phyloP scores from a whole-genome alignment of 2,329 filamentous ascomycete genomes.

The Phoma sp. region DNA sequence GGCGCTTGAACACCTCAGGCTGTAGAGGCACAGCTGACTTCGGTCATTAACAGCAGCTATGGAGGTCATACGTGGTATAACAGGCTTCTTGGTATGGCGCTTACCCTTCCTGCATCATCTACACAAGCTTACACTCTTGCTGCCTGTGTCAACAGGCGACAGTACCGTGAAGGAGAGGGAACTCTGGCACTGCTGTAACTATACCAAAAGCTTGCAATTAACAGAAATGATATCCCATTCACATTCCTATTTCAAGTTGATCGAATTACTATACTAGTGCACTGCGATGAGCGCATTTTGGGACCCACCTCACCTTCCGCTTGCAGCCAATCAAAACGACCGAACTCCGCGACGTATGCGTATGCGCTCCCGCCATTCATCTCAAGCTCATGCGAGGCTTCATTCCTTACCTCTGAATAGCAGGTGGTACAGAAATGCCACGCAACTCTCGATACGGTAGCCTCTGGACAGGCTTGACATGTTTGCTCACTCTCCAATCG shows the following conservation, averaged over 20 bases:
- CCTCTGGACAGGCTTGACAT: conserved; percentile 29
- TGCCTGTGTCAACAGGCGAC: neutral
- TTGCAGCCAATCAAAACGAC: conserved; percentile 25
- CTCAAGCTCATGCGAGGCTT: conserved; percentile 25
- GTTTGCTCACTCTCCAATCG: conserved; percentile 33
- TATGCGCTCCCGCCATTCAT: conserved; percentile 18
- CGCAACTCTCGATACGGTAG: conserved; percentile 29
- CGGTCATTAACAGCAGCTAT: neutral
- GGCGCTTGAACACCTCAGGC: neutral
- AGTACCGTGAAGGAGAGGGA: neutral
- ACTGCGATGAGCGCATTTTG: no score
- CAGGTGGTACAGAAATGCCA: conserved; percentile 29
- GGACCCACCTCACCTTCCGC: neutral
- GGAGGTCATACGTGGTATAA: neutral
- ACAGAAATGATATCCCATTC: neutral
- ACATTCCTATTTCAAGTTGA: neutral
- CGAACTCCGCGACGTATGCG: conserved; percentile 25
- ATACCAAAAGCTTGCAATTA: neutral
- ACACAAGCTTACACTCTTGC: neutral
- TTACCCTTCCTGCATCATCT: neutral
- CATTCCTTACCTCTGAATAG: conserved; percentile 19
- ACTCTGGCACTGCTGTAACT: neutral
- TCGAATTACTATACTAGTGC: neutral
- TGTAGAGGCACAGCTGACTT: neutral
- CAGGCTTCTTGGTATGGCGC: neutral